Conservation (phyloP, 345 rosid genomes). For the Firmiana major region DNA sequence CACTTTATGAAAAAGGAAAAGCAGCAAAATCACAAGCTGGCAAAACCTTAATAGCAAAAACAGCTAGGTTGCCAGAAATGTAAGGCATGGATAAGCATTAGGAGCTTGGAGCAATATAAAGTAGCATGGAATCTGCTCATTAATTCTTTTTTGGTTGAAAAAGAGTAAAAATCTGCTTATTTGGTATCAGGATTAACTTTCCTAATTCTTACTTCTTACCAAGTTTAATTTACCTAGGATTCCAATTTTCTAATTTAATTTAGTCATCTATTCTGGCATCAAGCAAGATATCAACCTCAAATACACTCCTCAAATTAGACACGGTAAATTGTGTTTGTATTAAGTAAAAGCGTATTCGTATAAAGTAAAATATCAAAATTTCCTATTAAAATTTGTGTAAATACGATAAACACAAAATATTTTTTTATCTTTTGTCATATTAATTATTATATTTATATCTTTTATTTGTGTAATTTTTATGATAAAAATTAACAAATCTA, state of each 20-base stretch:
- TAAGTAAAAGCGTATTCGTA: no score
- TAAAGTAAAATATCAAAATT: no score
- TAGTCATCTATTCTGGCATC: neutral
- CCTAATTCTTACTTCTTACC: no score
- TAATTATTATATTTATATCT: no score
- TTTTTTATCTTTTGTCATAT: no score
- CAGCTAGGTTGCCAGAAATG: neutral
- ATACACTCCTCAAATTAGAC: neutral
- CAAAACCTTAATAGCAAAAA: neutral
- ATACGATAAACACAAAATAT: no score
- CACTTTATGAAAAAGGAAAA: neutral
- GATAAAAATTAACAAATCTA: no score
- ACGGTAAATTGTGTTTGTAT: no score
- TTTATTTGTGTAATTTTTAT: no score
- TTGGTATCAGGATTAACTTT: neutral
- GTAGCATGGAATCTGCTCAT: neutral
- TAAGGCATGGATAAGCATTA: neutral
- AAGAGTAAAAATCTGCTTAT: neutral
- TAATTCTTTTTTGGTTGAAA: neutral
- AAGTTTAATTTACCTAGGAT: neutral
- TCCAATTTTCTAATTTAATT: neutral
- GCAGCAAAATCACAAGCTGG: neutral
- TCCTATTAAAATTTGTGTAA: no score
- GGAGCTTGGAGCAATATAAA: no score
- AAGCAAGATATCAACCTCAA: neutral